phyloP scores from a whole-genome alignment of 2,329 filamentous ascomycete species.

The Ophiocordyceps camponoti-rufipedis region DNA sequence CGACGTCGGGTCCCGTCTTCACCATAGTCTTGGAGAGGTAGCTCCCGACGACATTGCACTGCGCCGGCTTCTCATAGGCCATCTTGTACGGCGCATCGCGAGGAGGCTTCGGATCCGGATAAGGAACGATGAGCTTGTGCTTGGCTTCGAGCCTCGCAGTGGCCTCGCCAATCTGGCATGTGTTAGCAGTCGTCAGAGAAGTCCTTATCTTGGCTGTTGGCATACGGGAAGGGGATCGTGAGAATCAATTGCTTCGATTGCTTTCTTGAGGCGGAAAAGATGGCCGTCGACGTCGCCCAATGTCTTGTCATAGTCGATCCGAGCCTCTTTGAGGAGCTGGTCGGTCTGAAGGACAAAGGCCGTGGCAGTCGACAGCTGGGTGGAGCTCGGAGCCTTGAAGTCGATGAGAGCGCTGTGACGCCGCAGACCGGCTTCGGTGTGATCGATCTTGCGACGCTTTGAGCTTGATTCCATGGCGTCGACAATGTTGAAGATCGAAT shows the following conservation, averaged over 20 bases:
- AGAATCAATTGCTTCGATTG: slow-evolving; percentile 29
- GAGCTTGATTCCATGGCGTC: slow-evolving; percentile 24
- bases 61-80: slow-evolving; percentile 54
- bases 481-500: neutral
- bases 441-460: slow-evolving; percentile 30
- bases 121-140: slow-evolving; percentile 58
- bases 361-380: slow-evolving; percentile 27
- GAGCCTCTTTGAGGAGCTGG: slow-evolving; percentile 36
- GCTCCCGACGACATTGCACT: slow-evolving; percentile 78
- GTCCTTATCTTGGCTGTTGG: neutral
- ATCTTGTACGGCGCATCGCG: slow-evolving; percentile 69
- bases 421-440: slow-evolving; percentile 15
- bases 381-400: slow-evolving; percentile 20
- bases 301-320: slow-evolving; percentile 29
- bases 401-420: slow-evolving; percentile 17
- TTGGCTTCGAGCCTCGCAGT: slow-evolving; percentile 46
- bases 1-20: slow-evolving; percentile 37
- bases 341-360: slow-evolving; percentile 41
- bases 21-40: slow-evolving; percentile 61
- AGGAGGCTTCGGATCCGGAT: slow-evolving; percentile 60
- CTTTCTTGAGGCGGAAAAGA: slow-evolving; percentile 31
- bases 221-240: slow-evolving; percentile 33
- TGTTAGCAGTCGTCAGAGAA: slow-evolving; percentile 3
- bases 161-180: slow-evolving; percentile 45
- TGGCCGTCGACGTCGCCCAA: slow-evolving; percentile 29